Base-by-base conservation (phyloP, 2,329 filamentous ascomycete genomes). In the Pseudogymnoascus sp. region DNA sequence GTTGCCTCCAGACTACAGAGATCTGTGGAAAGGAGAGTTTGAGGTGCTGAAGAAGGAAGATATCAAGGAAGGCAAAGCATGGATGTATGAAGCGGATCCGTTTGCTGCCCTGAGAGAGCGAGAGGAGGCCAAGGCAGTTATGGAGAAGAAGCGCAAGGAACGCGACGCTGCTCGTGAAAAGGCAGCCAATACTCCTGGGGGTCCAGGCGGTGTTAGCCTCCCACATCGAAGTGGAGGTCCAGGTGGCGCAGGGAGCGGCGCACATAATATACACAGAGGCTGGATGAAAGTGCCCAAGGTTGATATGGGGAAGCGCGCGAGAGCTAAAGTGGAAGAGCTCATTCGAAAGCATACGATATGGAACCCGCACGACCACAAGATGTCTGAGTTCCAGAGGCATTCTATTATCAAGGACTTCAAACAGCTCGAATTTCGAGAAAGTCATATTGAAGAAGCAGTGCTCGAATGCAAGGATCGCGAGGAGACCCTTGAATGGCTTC, bases 71-170 rank as follows among this genome's bases (percentile, higher is more conserved):
- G 92, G 83, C n/a, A 84, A 84, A 66, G 88, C 79, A 0, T 97
- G 92, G 89, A 87, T 96, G 84, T 99, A 97, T 74, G 92, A 96
- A 68, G 91, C 92, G 9, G 94, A 99, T 70, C 94, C 94, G 0
- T 99, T 99, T 77, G 83, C 87, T 64, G 87, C 91, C 0, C 81
- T 89, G 66, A 83, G 87, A 67, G 90, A 95, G 74, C 82, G 90
- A 60, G 89, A 96, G 68, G 89, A 92, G 69, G 87, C 89, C 7
- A 90, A 89, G 66, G 85, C 83, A 1, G 80, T 85, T 2, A 84
- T 87, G 51, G 89, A 92, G 70, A 96, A 94, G 81, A 91, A 91
- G 76, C 82, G 86, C 63, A 85, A 84, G 65, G 90, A 94, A 69
- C 80, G 82, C 31, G 85, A 87, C 69, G 86, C 83, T 72, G 78